Percentiles rank a stretch among this genome's conserved stretches.
phyloP scores from a whole-genome alignment of 2,329 filamentous ascomycete species.

The Scedosporium apiospermum region DNA sequence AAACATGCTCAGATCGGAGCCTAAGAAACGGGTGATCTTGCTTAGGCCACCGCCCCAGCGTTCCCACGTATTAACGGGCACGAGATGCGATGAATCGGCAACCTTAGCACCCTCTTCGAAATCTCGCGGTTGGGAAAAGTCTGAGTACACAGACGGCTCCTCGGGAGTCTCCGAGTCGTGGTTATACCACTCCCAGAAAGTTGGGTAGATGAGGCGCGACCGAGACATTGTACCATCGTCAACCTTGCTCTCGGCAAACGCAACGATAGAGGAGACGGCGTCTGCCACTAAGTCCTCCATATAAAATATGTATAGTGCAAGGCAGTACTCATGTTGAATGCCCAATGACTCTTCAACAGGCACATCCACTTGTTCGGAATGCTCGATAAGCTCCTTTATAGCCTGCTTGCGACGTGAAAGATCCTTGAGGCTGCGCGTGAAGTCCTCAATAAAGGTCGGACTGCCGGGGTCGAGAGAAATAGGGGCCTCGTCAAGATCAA shows the following conservation, averaged over 20 bases:
- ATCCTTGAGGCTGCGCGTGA: not conserved
- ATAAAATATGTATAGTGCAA: conserved; percentile 1
- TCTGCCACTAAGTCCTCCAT: not conserved
- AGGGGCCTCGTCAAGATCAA: not conserved
- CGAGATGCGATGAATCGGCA: not conserved
- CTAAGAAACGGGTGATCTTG: not conserved
- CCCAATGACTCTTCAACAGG: not conserved
- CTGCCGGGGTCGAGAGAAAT: not conserved
- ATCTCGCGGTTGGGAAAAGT: not conserved
- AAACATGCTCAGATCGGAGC: conserved; percentile 5
- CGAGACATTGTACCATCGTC: not conserved
- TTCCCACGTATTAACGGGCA: not conserved
- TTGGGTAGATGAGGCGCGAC: not conserved
- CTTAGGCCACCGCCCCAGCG: not conserved
- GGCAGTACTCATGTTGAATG: conserved; percentile 5
- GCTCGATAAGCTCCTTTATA: not conserved
- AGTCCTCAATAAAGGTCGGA: not conserved
- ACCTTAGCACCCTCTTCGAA: not conserved
- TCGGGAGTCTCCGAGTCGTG: not conserved
- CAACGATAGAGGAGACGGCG: not conserved
- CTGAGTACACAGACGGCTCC: not conserved
- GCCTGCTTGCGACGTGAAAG: not conserved
- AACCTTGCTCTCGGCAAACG: conserved; percentile 3
- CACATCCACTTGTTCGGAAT: not conserved
- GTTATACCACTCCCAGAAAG: not conserved